A percentile compares a stretch with the other conserved stretches of the same genome.
Evolutionary conservation across 441 rosid genomes (phyloP).

Genomic region (Bruguiera hainesii): DNA sequence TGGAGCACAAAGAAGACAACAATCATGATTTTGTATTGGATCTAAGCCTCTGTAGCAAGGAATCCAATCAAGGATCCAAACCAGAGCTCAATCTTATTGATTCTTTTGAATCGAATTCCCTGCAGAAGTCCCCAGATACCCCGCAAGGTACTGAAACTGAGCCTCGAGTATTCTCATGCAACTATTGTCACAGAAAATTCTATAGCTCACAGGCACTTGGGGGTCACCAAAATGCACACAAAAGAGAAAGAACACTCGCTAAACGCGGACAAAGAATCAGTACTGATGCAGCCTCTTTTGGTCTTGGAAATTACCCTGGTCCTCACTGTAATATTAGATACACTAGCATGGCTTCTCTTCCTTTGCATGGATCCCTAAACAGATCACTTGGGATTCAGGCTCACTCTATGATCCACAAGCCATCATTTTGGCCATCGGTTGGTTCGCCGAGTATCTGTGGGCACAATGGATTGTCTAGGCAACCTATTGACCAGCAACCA

Average conservation of each 20-base stretch:
- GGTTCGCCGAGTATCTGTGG: constrained; percentile 34
- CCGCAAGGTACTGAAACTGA: constrained; percentile 32
- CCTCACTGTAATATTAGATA: constrained; percentile 23
- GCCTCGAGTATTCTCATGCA: constrained; percentile 68
- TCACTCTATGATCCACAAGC: constrained; percentile 71
- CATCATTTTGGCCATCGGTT: constrained; percentile 25
- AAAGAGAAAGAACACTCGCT: constrained; percentile 72
- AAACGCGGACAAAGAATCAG: constrained; percentile 51
- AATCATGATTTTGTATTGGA: constrained; percentile 47
- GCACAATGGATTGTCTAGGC: constrained; percentile 37
- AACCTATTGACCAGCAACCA: constrained; percentile 42
- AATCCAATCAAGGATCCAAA: constrained; percentile 30
- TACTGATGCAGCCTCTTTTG: constrained; percentile 21
- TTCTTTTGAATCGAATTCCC: constrained; percentile 34
- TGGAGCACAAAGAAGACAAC: neutral
- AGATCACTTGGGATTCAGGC: constrained; percentile 64
- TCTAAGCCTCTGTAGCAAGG: constrained; percentile 50
- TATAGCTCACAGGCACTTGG: constrained; percentile 86
- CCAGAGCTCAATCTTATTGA: constrained; percentile 53
- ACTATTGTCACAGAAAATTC: constrained; percentile 77
- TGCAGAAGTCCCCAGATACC: constrained; percentile 19
- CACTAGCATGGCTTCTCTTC: constrained; percentile 73
- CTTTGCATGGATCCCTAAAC: constrained; percentile 59
- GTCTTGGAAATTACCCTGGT: constrained; percentile 29
- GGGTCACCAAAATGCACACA: constrained; percentile 83